Percentiles rank a stretch among this genome's conserved stretches.
These are phyloP conservation scores for Osmanthus fragrans DNA, from an alignment of 257 asterid genomes.

Conservation along the genomic window DNA sequence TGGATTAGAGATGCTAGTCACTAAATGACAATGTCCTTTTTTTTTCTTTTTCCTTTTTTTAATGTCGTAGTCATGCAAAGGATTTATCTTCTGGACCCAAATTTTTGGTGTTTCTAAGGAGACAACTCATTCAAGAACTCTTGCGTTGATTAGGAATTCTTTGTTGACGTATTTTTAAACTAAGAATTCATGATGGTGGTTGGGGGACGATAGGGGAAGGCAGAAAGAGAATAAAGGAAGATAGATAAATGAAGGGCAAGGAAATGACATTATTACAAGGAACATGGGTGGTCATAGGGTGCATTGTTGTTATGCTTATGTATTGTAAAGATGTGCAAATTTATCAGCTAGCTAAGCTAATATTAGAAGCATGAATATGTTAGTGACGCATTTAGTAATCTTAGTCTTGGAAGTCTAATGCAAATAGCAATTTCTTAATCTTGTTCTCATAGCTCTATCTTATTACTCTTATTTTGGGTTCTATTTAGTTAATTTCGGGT, in stretches of 20 bases:
- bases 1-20: background rate
- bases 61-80: background rate
- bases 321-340: background rate
- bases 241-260: background rate
- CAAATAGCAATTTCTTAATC: background rate
- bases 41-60: too few species aligned
- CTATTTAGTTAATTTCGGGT: background rate
- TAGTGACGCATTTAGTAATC: background rate
- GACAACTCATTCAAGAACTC: background rate
- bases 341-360: background rate
- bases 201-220: background rate
- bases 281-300: background rate
- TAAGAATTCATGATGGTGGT: background rate
- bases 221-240: background rate
- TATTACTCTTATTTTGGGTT: background rate
- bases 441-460: background rate
- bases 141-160: background rate
- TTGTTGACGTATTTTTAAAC: background rate
- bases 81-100: background rate
- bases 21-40: background rate
- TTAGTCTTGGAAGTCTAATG: background rate
- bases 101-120: background rate
- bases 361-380: background rate
- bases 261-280: background rate
- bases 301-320: background rate